Evolutionary conservation across 352 stramenopile species (phyloP).

Genomic region (Thalassiosira mediterranea): DNA sequence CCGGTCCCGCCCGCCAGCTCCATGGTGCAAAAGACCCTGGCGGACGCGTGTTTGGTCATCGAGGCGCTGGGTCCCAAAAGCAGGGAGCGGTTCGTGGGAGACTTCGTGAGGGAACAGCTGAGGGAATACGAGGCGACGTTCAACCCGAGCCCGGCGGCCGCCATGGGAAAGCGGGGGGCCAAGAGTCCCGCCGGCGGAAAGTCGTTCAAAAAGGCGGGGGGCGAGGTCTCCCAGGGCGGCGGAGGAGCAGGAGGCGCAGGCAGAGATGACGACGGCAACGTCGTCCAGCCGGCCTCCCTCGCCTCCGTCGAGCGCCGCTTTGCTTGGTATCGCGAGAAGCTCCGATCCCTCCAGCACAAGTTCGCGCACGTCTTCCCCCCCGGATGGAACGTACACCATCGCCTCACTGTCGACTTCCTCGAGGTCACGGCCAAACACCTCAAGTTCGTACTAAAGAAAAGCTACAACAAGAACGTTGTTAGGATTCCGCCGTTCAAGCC

Average conservation of each 20-base stretch:
- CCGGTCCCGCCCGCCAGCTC: slow-evolving; percentile 18
- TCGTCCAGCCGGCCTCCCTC: slow-evolving; percentile 52
- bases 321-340: slow-evolving; percentile 87
- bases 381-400: slow-evolving; percentile 94
- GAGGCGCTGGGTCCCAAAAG: slow-evolving; percentile 87
- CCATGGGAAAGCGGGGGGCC: slow-evolving; percentile 9
- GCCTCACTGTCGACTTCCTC: slow-evolving; percentile 92
- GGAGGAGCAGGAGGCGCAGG: slow-evolving; percentile 7
- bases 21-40: slow-evolving; percentile 71
- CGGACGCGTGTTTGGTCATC: slow-evolving; percentile 87
- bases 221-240: slow-evolving; percentile 44
- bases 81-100: slow-evolving; percentile 80
- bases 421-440: slow-evolving; percentile 56
- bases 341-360: slow-evolving; percentile 80
- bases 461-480: slow-evolving; percentile 52
- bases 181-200: slow-evolving; percentile 11
- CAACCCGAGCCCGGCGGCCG: slow-evolving; percentile 40
- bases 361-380: slow-evolving; percentile 94
- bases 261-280: slow-evolving; percentile 25
- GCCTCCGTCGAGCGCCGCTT: slow-evolving; percentile 89
- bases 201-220: slow-evolving; percentile 48
- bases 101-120: slow-evolving; percentile 87
- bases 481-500: slow-evolving; percentile 68
- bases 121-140: slow-evolving; percentile 82
- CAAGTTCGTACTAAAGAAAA: slow-evolving; percentile 72